phyloP scores from a whole-genome alignment of 2,329 filamentous ascomycete genomes.

The Arthroderma sp. region DNA sequence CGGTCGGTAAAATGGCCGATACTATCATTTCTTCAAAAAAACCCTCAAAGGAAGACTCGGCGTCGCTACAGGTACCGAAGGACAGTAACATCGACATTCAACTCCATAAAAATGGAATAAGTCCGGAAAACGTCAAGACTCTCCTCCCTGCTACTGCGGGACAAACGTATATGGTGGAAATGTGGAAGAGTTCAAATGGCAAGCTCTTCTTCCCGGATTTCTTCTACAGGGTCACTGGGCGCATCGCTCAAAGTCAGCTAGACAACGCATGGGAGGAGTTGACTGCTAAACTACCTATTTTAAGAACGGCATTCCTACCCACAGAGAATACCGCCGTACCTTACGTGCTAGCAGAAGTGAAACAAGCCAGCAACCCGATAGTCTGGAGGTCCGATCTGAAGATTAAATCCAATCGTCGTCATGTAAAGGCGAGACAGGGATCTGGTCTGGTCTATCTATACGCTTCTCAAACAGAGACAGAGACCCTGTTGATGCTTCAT shows the following conservation, averaged over 20 bases:
- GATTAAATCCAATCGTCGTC: slow-evolving; percentile 15
- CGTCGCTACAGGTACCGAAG: slow-evolving; percentile 23
- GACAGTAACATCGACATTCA: slow-evolving; percentile 1
- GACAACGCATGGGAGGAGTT: slow-evolving; percentile 51
- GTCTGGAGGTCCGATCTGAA: slow-evolving; percentile 17
- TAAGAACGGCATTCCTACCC: slow-evolving; percentile 56
- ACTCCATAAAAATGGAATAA: slow-evolving; percentile 35
- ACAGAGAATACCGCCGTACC: slow-evolving; percentile 39
- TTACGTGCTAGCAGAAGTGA: slow-evolving; percentile 53
- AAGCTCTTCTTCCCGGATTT: slow-evolving; percentile 64
- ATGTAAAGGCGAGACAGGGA: slow-evolving; percentile 13
- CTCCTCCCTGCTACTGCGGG: slow-evolving; percentile 61
- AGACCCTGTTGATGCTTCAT: slow-evolving; percentile 38
- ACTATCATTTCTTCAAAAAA: slow-evolving; percentile 18
- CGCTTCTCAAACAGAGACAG: slow-evolving; percentile 20
- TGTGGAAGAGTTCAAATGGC: slow-evolving; percentile 59
- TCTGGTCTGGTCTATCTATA: slow-evolving; percentile 26
- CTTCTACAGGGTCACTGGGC: slow-evolving; percentile 41
- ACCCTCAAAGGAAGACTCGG: slow-evolving; percentile 15
- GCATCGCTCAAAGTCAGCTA: slow-evolving; percentile 33
- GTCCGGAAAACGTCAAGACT: slow-evolving; percentile 38
- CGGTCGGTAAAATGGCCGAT: slow-evolving; percentile 51
- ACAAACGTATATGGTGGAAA: slow-evolving; percentile 67
- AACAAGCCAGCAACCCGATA: slow-evolving; percentile 26
- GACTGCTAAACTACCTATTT: slow-evolving; percentile 45